These are phyloP conservation scores for Dioscorea alata DNA, from an alignment of 106 monocot genomes.

Conservation along the genomic window DNA sequence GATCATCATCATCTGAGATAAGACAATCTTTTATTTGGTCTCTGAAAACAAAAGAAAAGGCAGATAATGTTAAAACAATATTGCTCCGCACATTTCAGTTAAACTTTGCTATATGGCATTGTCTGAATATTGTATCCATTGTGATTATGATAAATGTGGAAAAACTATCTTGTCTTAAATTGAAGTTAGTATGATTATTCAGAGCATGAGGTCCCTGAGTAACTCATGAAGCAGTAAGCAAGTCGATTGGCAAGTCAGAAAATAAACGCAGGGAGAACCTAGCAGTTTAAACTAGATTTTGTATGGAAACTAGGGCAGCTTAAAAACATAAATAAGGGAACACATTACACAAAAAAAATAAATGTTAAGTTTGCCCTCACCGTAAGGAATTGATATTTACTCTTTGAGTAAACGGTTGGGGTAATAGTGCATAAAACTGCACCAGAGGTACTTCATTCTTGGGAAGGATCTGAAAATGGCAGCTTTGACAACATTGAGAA, in stretches of 20 bases:
- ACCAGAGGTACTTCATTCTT: slow-evolving; percentile 26
- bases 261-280: not conserved
- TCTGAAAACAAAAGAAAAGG: slow-evolving; percentile 17
- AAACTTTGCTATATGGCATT: not conserved
- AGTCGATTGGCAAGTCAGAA: not conserved
- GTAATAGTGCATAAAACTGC: slow-evolving; percentile 61
- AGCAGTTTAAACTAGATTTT: not conserved
- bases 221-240: not conserved
- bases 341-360: not conserved
- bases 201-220: too few relatives aligned
- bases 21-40: slow-evolving; percentile 59
- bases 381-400: slow-evolving; percentile 31
- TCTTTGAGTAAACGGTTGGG: slow-evolving; percentile 41
- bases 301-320: not conserved
- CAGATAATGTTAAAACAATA: too few relatives aligned
- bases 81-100: not conserved
- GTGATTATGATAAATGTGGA: not conserved
- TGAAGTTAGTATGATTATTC: too few relatives aligned
- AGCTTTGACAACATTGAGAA: slow-evolving; percentile 74
- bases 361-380: slow-evolving; percentile 26
- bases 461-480: slow-evolving; percentile 79
- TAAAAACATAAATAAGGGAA: not conserved
- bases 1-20: slow-evolving; percentile 32
- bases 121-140: not conserved
- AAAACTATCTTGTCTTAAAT: too few relatives aligned